phyloP scores from a whole-genome alignment of 2,329 filamentous ascomycete species.

The Didymella exigua region DNA sequence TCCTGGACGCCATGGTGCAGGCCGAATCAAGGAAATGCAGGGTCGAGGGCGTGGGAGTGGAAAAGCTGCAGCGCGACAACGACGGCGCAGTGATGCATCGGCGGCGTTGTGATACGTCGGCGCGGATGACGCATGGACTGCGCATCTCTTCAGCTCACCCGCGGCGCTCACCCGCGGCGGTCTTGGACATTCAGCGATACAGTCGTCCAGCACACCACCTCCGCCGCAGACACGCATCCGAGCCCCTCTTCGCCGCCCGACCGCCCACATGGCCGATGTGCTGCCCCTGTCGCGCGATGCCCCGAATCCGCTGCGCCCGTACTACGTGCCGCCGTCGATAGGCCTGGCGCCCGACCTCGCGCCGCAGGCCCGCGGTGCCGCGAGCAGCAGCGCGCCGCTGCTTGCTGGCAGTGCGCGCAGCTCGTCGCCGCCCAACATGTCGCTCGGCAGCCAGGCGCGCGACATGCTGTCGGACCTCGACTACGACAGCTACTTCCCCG shows the following conservation, averaged over 20 bases:
- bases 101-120: slow-evolving; percentile 15
- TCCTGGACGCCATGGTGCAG: slow-evolving; percentile 23
- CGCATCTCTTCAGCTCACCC: too few species aligned
- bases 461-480: slow-evolving; percentile 90
- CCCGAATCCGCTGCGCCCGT: slow-evolving; percentile 70
- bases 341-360: slow-evolving; percentile 59
- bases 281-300: slow-evolving; percentile 55
- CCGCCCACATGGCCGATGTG: slow-evolving; percentile 11
- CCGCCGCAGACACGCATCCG: not conserved
- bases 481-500: slow-evolving; percentile 84
- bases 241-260: not conserved
- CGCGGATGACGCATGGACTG: slow-evolving; percentile 14
- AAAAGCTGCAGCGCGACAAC: slow-evolving; percentile 9
- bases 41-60: slow-evolving; percentile 1
- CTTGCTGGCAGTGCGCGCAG: slow-evolving; percentile 35
- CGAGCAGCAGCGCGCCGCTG: slow-evolving; percentile 32
- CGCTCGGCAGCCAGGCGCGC: slow-evolving; percentile 70
- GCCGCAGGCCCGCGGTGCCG: slow-evolving; percentile 14
- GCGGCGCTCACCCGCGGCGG: not conserved
- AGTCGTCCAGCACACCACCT: not conserved
- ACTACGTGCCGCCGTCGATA: slow-evolving; percentile 73
- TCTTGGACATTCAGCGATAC: not conserved
- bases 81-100: slow-evolving; percentile 5
- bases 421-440: slow-evolving; percentile 54
- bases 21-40: not conserved